A percentile compares a stretch with the other conserved stretches of the same genome.
Evolutionary conservation across 192 early-diverging fungal genomes (phyloP).

Genomic region (Backusella luteola): DNA sequence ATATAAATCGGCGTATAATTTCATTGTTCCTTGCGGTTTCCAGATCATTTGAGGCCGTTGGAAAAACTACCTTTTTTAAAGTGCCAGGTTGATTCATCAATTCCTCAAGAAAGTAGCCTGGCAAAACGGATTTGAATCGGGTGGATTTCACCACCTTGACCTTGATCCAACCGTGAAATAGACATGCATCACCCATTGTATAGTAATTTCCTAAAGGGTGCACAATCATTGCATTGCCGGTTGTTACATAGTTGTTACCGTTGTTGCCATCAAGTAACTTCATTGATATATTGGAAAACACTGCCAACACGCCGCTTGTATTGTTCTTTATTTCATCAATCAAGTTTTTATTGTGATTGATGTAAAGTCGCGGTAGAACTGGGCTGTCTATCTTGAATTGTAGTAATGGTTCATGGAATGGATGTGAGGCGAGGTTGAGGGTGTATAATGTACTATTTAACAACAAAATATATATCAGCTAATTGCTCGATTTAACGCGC

Average conservation of each 20-base stretch:
- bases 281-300: conserved; percentile 4
- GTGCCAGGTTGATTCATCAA: conserved; percentile 10
- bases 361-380: conserved; percentile 25
- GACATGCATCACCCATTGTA: background rate
- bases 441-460: background rate
- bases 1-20: conserved; percentile 7
- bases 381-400: too few relatives aligned
- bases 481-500: too few relatives aligned
- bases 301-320: background rate
- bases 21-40: background rate
- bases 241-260: background rate
- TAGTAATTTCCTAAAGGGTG: conserved; percentile 17
- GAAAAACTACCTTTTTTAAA: conserved; percentile 16
- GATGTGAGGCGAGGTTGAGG: background rate
- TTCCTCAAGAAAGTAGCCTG: conserved; percentile 9
- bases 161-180: conserved; percentile 24
- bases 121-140: conserved; percentile 6
- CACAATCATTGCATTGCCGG: conserved; percentile 1
- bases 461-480: too few relatives aligned
- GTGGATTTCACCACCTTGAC: conserved; percentile 13
- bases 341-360: conserved; percentile 25
- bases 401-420: background rate
- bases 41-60: conserved; percentile 1
- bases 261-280: background rate
- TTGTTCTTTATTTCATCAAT: conserved; percentile 12